phyloP scores from a whole-genome alignment of 2,329 filamentous ascomycete genomes.

The Hymenoscyphus albidus region DNA sequence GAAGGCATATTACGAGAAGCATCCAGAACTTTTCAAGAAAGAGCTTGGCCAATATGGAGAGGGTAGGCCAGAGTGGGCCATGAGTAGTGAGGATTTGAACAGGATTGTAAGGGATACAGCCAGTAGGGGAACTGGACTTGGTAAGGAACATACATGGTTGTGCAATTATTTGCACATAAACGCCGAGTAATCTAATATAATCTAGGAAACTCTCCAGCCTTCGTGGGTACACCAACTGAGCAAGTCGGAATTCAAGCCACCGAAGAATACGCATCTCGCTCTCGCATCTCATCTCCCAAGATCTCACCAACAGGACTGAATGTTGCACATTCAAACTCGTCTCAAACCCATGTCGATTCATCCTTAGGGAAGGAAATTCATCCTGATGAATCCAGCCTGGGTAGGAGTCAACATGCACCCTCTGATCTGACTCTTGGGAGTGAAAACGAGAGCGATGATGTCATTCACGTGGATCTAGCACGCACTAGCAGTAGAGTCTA shows the following conservation, averaged over 20 bases:
- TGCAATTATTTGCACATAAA: constrained; percentile 22
- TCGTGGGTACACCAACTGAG: constrained; percentile 76
- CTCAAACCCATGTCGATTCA: constrained; percentile 40
- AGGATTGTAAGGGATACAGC: constrained; percentile 76
- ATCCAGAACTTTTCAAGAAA: constrained; percentile 76
- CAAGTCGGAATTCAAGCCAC: constrained; percentile 85
- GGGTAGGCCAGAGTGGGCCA: constrained; percentile 66
- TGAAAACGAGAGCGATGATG: constrained; percentile 50
- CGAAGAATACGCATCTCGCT: constrained; percentile 77
- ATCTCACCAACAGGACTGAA: constrained; percentile 43
- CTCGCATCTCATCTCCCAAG: constrained; percentile 67
- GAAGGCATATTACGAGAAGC: constrained; percentile 88
- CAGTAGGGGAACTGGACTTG: constrained; percentile 48
- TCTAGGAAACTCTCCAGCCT: constrained; percentile 59
- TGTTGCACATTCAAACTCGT: constrained; percentile 41
- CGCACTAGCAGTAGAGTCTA: constrained; percentile 44
- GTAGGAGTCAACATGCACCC: constrained; percentile 35
- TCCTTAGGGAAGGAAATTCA: constrained; percentile 44
- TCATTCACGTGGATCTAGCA: constrained; percentile 72
- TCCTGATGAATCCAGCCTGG: constrained; percentile 39
- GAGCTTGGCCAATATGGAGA: constrained; percentile 59
- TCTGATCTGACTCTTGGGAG: constrained; percentile 37
- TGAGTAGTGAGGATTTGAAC: constrained; percentile 87
- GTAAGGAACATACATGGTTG: constrained; percentile 40
- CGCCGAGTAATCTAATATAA: constrained; percentile 30